Conservation (phyloP, 2,329 filamentous ascomycete species). For the Aspergillus terreus region DNA sequence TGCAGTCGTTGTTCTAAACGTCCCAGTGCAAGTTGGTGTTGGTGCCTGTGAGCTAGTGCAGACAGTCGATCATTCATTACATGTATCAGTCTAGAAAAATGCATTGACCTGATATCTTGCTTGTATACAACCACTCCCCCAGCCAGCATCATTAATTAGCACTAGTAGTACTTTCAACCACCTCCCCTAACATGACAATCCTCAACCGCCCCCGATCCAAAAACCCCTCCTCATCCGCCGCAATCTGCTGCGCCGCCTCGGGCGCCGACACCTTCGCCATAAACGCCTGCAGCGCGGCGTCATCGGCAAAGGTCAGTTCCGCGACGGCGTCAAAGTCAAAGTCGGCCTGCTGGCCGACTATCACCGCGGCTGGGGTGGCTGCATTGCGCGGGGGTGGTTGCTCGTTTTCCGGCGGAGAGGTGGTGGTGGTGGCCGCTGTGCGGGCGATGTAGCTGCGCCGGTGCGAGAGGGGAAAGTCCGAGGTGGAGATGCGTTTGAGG, state of each 20-base stretch:
- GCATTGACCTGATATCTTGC: too few relatives aligned
- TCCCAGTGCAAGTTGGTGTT: too few relatives aligned
- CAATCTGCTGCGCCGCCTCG: slow-evolving; percentile 15
- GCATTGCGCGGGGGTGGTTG: slow-evolving; percentile 12
- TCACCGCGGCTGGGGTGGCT: slow-evolving; percentile 14
- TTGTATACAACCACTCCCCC: too few relatives aligned
- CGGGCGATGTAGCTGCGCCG: slow-evolving; percentile 18
- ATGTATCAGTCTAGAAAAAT: too few relatives aligned
- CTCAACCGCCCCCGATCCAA: slow-evolving; percentile 8
- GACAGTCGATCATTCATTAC: too few relatives aligned
- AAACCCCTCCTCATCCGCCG: slow-evolving; percentile 20
- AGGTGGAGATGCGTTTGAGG: slow-evolving; percentile 15
- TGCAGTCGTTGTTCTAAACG: too few relatives aligned
- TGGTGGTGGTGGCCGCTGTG: neutral
- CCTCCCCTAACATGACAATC: too few relatives aligned
- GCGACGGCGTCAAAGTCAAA: slow-evolving; percentile 20
- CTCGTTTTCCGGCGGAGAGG: neutral
- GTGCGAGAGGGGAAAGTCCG: slow-evolving; percentile 18
- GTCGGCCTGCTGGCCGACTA: slow-evolving; percentile 16
- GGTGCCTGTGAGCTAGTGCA: too few relatives aligned
- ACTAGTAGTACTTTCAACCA: too few relatives aligned
- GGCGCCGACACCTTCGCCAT: slow-evolving; percentile 12
- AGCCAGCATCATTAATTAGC: too few relatives aligned
- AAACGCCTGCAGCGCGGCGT: slow-evolving; percentile 15
- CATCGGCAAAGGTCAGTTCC: slow-evolving; percentile 17